phyloP scores from a whole-genome alignment of 2,329 filamentous ascomycete genomes.

The Aspergillus sp. region DNA sequence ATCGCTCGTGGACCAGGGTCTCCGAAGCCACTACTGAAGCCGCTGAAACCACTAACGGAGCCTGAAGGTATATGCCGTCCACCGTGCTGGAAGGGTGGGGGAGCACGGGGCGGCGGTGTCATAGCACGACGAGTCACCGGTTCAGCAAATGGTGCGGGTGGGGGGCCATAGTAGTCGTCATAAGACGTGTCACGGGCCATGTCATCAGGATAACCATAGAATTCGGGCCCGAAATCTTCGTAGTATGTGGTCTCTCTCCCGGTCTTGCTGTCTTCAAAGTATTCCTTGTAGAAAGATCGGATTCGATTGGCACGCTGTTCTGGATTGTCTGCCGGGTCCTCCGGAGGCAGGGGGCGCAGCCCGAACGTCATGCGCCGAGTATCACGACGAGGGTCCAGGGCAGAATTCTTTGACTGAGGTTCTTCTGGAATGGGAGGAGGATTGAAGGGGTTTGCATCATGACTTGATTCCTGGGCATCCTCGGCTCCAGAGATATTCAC shows the following conservation, averaged over 20 bases:
- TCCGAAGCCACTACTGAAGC: slow-evolving; percentile 34
- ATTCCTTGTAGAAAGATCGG: slow-evolving; percentile 98
- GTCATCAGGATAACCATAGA: slow-evolving; percentile 42
- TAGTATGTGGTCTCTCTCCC: slow-evolving; percentile 52
- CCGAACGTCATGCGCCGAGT: slow-evolving; percentile 52
- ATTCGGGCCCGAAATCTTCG: slow-evolving; percentile 68
- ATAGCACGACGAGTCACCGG: slow-evolving; percentile 83
- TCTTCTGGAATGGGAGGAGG: slow-evolving; percentile 20
- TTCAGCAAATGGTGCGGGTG: slow-evolving; percentile 64
- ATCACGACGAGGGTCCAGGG: slow-evolving; percentile 30
- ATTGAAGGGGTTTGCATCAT: slow-evolving; percentile 8
- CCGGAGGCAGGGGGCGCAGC: slow-evolving; percentile 77
- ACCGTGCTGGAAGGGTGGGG: slow-evolving; percentile 48
- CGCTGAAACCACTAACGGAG: slow-evolving; percentile 33
- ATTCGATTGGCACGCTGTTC: slow-evolving; percentile 94
- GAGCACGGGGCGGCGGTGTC: slow-evolving; percentile 77
- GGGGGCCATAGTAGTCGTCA: slow-evolving; percentile 47
- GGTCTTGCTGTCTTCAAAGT: slow-evolving; percentile 78
- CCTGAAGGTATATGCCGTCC: slow-evolving; percentile 42
- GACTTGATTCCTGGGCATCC: slow-evolving; percentile 9
- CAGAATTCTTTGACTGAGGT: slow-evolving; percentile 14
- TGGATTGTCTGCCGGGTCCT: slow-evolving; percentile 81
- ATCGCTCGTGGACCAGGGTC: slow-evolving; percentile 52
- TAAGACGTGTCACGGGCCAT: slow-evolving; percentile 43
- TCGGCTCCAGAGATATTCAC: slow-evolving; percentile 24